Evolutionary conservation across 2,329 filamentous ascomycete genomes (phyloP), one percentile per base, ranked within the genome.

Genomic region (Curvularia lunata): DNA sequence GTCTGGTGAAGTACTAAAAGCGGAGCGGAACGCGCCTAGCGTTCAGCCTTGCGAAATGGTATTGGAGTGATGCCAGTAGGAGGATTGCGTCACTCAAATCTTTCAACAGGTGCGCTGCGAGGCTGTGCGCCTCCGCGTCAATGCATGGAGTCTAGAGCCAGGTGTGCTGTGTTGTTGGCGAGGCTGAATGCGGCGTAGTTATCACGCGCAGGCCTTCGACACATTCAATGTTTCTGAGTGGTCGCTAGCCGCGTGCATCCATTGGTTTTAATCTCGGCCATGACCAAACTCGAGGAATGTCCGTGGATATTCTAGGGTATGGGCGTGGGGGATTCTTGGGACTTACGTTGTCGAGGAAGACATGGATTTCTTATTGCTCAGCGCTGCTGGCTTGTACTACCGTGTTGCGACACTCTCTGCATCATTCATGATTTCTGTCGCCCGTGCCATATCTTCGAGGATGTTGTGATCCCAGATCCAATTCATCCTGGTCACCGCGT

Each of bases 401-500:
- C 9, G n/a, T 32, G n/a, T 25, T 27, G 8, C 8, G 21, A 25
- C 32, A 18, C 8, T 38, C 21, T 10, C 12, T 4, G 21, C 40
- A 4, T 19, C 18, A 2, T 8, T 8, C 51, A 63, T 54, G 21
- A 65, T 30, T 5, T 25, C 42, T 21, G 19, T 65, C 7, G 70
- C 75, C 21, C 62, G 57, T 21, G 63, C 53, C n/a, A 78, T 41
- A 47, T 79, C 75, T 1, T 55, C 48, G 16, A 63, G 56, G n/a
- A 78, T 64, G 45, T 79, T 71, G 37, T 75, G 65, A 5, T 78
- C 69, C 78, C 78, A 80, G 8, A 80, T 75, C 76, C 76, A 80
- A 16, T 59, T 52, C 73, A 77, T 76, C 38, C 75, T 70, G 6
- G 42, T 51, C 12, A 54, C 46, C 18, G 77, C 66, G 49, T 73